These are phyloP conservation scores for Auriculariales sp. DNA, from an alignment of 768 basidiomycete species.

Conservation along the genomic window DNA sequence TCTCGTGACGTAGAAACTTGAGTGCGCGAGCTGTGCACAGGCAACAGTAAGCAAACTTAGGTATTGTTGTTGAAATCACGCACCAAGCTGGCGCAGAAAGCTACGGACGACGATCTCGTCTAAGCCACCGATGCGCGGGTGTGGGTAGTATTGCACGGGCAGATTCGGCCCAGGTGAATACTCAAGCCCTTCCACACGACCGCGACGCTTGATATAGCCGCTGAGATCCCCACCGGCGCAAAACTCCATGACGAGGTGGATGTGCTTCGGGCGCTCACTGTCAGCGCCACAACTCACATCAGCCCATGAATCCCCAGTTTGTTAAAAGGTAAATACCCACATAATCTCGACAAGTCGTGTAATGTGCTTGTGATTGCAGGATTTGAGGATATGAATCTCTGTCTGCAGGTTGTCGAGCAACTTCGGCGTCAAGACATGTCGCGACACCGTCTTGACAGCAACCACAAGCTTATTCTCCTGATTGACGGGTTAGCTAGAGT, in stretches of 20 bases:
- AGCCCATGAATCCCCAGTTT: background rate
- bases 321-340: slow-evolving; percentile 28
- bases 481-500: background rate
- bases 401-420: slow-evolving; percentile 95
- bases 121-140: slow-evolving; percentile 81
- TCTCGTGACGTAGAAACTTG: slow-evolving; percentile 76
- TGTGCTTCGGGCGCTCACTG: slow-evolving; percentile 26
- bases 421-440: slow-evolving; percentile 77
- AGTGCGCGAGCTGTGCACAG: slow-evolving; percentile 64
- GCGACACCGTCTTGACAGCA: slow-evolving; percentile 89
- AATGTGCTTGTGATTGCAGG: slow-evolving; percentile 82
- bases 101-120: slow-evolving; percentile 83
- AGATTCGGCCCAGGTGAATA: slow-evolving; percentile 57
- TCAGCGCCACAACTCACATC: background rate
- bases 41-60: background rate
- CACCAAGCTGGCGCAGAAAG: slow-evolving; percentile 82
- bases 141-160: slow-evolving; percentile 73
- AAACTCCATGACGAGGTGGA: slow-evolving; percentile 94
- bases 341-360: slow-evolving; percentile 88
- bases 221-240: slow-evolving; percentile 94
- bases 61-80: slow-evolving; percentile 12
- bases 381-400: slow-evolving; percentile 94
- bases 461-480: slow-evolving; percentile 22
- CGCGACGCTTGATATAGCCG: slow-evolving; percentile 95
- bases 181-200: slow-evolving; percentile 77